Evolutionary conservation across 2,329 filamentous ascomycete genomes (phyloP).

Genomic region (Aspergillus pseudoterreus): DNA sequence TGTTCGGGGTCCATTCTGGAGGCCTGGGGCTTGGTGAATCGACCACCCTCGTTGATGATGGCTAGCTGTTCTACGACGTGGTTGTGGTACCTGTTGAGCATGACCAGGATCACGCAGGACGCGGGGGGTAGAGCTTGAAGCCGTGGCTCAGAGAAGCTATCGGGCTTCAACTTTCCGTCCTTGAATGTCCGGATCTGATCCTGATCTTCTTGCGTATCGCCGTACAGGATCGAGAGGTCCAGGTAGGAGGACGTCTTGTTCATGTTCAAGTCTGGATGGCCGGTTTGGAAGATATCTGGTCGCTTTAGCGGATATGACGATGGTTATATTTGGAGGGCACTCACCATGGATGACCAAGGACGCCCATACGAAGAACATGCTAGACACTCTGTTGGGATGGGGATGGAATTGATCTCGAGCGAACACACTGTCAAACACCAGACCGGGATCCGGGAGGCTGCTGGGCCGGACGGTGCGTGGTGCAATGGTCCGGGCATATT

Average conservation of each 20-base stretch:
- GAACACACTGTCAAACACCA: slow-evolving; percentile 46
- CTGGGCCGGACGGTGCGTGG: slow-evolving; percentile 59
- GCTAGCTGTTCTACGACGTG: slow-evolving; percentile 77
- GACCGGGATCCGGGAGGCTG: slow-evolving; percentile 63
- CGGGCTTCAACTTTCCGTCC: slow-evolving; percentile 68
- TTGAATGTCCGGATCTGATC: slow-evolving; percentile 58
- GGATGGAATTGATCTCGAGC: slow-evolving; percentile 40
- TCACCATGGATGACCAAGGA: slow-evolving; percentile 68
- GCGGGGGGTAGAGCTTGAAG: slow-evolving; percentile 69
- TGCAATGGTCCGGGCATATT: slow-evolving; percentile 63
- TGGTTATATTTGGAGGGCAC: slow-evolving; percentile 7
- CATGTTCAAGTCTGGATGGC: slow-evolving; percentile 55
- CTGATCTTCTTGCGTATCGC: slow-evolving; percentile 53
- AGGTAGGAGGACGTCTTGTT: slow-evolving; percentile 70
- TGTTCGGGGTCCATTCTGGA: slow-evolving; percentile 49
- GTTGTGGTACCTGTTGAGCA: slow-evolving; percentile 79
- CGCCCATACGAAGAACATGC: slow-evolving; percentile 69
- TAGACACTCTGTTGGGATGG: slow-evolving; percentile 70
- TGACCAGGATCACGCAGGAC: slow-evolving; percentile 67
- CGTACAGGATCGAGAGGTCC: slow-evolving; percentile 69
- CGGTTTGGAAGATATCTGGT: slow-evolving; percentile 66
- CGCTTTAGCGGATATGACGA: neutral
- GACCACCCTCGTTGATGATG: slow-evolving; percentile 77
- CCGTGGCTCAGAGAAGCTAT: slow-evolving; percentile 68
- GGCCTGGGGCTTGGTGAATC: slow-evolving; percentile 64